Conservation (phyloP, 2,329 filamentous ascomycete genomes). For the Colletotrichum echinochloae region DNA sequence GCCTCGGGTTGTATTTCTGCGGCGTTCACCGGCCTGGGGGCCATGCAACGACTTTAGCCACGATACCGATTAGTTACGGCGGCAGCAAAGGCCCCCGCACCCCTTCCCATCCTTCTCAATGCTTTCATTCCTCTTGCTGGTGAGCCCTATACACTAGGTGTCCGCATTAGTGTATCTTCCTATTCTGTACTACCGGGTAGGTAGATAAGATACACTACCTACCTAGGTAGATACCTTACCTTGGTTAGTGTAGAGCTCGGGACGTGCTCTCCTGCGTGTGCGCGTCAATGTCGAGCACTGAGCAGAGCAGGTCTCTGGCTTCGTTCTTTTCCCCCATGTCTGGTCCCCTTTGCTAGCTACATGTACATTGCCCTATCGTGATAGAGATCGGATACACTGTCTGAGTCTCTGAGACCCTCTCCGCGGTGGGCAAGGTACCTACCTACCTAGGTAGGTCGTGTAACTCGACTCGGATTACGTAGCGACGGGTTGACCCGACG, state of each 20-base stretch:
- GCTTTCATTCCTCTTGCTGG: not conserved
- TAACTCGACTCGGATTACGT: not conserved
- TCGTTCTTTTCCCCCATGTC: no score
- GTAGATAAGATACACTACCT: no score
- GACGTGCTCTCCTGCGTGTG: not conserved
- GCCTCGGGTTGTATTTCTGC: slow-evolving; percentile 12
- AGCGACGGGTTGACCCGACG: not conserved
- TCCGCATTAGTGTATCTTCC: no score
- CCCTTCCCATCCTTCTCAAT: no score
- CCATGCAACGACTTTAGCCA: slow-evolving; percentile 4
- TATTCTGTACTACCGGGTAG: no score
- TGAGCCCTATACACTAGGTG: not conserved
- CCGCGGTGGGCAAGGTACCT: no score
- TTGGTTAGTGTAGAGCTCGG: not conserved
- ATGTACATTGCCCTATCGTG: no score
- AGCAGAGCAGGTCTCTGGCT: not conserved
- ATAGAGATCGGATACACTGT: no score
- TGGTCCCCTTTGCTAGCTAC: no score
- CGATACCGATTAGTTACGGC: slow-evolving; percentile 18
- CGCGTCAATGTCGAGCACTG: not conserved
- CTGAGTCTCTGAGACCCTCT: no score
- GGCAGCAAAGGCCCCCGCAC: not conserved
- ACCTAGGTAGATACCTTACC: no score
- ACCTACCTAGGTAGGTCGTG: no score
- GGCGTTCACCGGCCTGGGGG: slow-evolving; percentile 8